Evolutionary conservation across 108 stramenopile species (phyloP).

Genomic region (Nannochloropsis salina): DNA sequence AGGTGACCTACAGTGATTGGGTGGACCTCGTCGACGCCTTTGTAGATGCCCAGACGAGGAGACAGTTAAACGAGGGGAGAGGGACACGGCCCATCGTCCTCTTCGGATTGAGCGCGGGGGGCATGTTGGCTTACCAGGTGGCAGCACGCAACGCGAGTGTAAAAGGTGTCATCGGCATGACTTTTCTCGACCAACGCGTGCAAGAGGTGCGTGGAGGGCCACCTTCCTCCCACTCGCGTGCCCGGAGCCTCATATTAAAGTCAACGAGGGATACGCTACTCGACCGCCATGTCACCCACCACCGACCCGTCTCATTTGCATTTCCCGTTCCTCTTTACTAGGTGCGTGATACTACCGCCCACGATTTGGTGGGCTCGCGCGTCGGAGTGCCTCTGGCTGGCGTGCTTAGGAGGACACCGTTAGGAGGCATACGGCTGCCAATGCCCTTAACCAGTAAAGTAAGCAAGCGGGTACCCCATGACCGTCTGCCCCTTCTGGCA

Average conservation of each 20-base stretch:
- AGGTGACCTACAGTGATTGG: neutral
- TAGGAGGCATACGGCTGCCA: neutral
- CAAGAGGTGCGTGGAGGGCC: neutral
- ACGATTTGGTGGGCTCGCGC: neutral
- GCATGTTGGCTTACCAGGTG: neutral
- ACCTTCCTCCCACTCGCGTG: no score
- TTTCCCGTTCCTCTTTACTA: neutral
- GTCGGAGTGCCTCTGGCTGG: neutral
- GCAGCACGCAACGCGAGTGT: neutral
- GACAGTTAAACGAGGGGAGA: neutral
- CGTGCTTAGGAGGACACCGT: neutral
- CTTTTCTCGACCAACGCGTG: neutral
- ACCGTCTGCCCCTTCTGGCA: no score
- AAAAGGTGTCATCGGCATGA: neutral
- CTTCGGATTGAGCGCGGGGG: neutral
- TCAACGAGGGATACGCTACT: no score
- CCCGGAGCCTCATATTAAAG: no score
- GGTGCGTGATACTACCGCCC: neutral
- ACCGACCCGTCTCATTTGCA: neutral
- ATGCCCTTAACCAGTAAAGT: neutral
- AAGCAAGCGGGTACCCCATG: neutral
- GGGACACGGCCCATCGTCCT: neutral
- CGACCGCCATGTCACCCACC: no score
- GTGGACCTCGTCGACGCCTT: neutral
- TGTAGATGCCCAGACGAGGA: neutral